phyloP scores from a whole-genome alignment of 805 yeast species.

The Ogataea allantospora region DNA sequence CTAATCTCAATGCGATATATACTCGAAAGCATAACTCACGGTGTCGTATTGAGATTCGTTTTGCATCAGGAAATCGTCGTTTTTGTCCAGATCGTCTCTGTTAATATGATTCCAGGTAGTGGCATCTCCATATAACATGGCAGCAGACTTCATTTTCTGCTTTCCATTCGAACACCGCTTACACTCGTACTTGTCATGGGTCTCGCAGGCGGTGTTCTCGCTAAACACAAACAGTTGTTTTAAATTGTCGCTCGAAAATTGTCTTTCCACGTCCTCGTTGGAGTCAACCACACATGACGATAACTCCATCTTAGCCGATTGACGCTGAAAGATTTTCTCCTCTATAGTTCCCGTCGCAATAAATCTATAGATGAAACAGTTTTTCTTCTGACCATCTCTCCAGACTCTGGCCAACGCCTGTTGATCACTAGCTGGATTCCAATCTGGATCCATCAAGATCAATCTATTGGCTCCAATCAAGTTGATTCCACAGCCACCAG shows the following conservation, averaged over 20 bases:
- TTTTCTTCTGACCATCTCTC: constrained; percentile 98
- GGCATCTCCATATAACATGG: constrained; percentile 96
- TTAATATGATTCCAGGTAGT: constrained; percentile 95
- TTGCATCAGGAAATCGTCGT: constrained; percentile 74
- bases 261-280: constrained; percentile 89
- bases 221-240: constrained; percentile 72
- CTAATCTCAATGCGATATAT: constrained; percentile 66
- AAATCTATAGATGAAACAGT: constrained; percentile 91
- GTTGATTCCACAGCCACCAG: constrained; percentile 98
- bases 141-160: constrained; percentile 66
- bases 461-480: constrained; percentile 94
- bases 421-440: constrained; percentile 99
- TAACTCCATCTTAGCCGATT: constrained; percentile 87
- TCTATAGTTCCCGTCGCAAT: constrained; percentile 94
- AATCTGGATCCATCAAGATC: constrained; percentile 84
- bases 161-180: constrained; percentile 67
- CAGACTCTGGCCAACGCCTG: constrained; percentile 97
- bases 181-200: constrained; percentile 90
- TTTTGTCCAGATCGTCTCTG: constrained; percentile 54
- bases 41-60: constrained; percentile 71
- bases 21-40: constrained; percentile 87
- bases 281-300: constrained; percentile 97
- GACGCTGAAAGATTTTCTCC: constrained; percentile 94
- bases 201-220: constrained; percentile 71
- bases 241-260: constrained; percentile 80